Evolutionary conservation across 805 yeast species (phyloP).

Genomic region (Candida easanensis): DNA sequence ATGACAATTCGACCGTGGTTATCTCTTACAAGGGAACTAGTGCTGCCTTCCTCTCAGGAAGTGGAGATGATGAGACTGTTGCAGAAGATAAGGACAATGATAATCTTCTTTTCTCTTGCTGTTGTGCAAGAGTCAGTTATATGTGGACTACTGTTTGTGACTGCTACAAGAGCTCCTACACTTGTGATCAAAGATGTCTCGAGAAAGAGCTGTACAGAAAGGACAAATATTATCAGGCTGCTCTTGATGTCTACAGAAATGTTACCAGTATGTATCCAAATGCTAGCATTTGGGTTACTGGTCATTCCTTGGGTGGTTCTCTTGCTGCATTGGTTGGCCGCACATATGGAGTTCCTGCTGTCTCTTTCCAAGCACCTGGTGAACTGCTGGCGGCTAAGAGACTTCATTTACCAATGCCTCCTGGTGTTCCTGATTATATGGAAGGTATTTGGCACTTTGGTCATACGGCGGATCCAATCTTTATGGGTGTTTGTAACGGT

Average conservation of each 20-base stretch:
- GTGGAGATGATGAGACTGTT: slow-evolving; percentile 82
- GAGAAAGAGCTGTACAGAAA: slow-evolving; percentile 70
- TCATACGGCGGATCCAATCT: slow-evolving; percentile 95
- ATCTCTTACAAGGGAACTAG: slow-evolving; percentile 89
- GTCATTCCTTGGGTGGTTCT: slow-evolving; percentile 94
- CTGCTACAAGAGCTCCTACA: slow-evolving; percentile 78
- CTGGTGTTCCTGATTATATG: slow-evolving; percentile 73
- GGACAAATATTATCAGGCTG: slow-evolving; percentile 82
- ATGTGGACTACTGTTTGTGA: slow-evolving; percentile 96
- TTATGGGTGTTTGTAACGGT: slow-evolving; percentile 95
- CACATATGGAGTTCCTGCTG: slow-evolving; percentile 87
- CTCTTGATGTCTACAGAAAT: slow-evolving; percentile 69
- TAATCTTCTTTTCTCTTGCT: slow-evolving; percentile 86
- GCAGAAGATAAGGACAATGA: slow-evolving; percentile 82
- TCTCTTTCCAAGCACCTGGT: slow-evolving; percentile 91
- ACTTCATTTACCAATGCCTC: slow-evolving; percentile 88
- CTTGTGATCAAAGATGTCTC: slow-evolving; percentile 85
- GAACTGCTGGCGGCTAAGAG: slow-evolving; percentile 81
- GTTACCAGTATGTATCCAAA: slow-evolving; percentile 66
- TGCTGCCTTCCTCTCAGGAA: slow-evolving; percentile 74
- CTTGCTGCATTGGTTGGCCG: slow-evolving; percentile 78
- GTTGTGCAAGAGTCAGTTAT: slow-evolving; percentile 91
- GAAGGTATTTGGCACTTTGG: slow-evolving; percentile 96
- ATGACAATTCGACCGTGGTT: slow-evolving; percentile 57
- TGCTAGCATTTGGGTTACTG: slow-evolving; percentile 83